A percentile compares a stretch with the other conserved stretches of the same genome.
These are phyloP conservation scores for Solanum megistacrolobum DNA, from an alignment of 257 asterid species.

Conservation along the genomic window DNA sequence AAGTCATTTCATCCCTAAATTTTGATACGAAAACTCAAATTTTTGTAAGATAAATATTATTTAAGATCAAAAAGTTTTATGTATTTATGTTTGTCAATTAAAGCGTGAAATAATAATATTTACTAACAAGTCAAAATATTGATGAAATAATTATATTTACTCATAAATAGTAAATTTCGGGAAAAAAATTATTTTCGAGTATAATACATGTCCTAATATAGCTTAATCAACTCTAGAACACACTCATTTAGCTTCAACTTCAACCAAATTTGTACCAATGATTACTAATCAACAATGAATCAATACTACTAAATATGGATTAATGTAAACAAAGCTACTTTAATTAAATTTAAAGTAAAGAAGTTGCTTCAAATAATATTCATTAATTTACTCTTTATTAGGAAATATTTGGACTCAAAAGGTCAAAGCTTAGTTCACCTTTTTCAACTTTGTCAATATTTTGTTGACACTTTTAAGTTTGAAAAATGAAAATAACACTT, in stretches of 20 bases:
- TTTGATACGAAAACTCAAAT: neutral
- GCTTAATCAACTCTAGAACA: neutral
- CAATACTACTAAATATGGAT: neutral
- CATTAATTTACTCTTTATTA: neutral
- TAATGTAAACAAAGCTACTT: neutral
- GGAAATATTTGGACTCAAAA: neutral
- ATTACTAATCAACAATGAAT: neutral
- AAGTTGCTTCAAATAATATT: neutral
- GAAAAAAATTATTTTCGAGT: fast-evolving
- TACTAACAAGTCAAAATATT: neutral
- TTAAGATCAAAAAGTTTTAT: neutral
- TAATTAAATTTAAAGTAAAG: neutral
- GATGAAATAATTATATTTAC: neutral
- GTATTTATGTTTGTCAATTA: neutral
- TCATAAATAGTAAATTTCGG: neutral
- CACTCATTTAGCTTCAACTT: neutral
- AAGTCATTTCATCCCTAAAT: neutral
- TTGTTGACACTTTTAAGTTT: neutral
- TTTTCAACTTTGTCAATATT: neutral
- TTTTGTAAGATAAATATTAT: no score
- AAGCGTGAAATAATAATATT: neutral
- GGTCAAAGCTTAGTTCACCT: neutral
- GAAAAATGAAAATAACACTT: neutral
- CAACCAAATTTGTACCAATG: neutral
- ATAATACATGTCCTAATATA: neutral